Evolutionary conservation across 108 stramenopile species (phyloP), one percentile per base, ranked within the genome.

Genomic region (Skeletonema menzelii): DNA sequence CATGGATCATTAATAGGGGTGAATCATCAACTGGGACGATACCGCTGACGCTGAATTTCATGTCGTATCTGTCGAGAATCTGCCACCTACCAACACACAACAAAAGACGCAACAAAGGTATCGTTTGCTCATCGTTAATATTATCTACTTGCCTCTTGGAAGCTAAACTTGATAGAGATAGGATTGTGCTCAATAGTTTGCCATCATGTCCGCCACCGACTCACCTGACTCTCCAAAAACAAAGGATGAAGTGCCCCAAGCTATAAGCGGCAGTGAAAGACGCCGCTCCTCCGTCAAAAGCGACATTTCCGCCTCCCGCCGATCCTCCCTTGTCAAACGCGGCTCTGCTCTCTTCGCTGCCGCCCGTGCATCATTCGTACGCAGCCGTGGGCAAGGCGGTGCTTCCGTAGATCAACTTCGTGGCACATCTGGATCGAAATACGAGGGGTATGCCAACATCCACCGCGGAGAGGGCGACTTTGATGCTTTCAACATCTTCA

Each of bases 351-450:
- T 81, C 42, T 70, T 81, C 59, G 58, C 61, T 32, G 63, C 63
- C 28, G 73, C 73, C n/a, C 70, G 73, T 12, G 63, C 64, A 28
- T 74, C 73, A 30, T 81, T 82, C 62, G 35, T 55, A 37, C 85
- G 93, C 66, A 84, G 77, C 10, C 70, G 76, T 17, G 93, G 89
- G 7, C 75, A 86, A 40, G 27, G 81, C 27, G 93, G 89, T 31
- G 91, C 93, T 0, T 79, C 75, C 61, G 82, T 91, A 14, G 82
- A 85, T 28, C 84, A 75, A 13, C 86, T 94, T 20, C 86, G 91
- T 3, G 93, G 93, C 35, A 88, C 67, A 14, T 58, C 83, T 26
- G 93, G 93, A 19, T 74, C 91, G n/a, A 86, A 91, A 17, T 94
- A 90, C 85, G 93, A 94, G 84, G 88, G 82, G 31, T 67, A 82